Base-by-base conservation (phyloP, 208 protist species). In the Herpetomonas muscarum region DNA sequence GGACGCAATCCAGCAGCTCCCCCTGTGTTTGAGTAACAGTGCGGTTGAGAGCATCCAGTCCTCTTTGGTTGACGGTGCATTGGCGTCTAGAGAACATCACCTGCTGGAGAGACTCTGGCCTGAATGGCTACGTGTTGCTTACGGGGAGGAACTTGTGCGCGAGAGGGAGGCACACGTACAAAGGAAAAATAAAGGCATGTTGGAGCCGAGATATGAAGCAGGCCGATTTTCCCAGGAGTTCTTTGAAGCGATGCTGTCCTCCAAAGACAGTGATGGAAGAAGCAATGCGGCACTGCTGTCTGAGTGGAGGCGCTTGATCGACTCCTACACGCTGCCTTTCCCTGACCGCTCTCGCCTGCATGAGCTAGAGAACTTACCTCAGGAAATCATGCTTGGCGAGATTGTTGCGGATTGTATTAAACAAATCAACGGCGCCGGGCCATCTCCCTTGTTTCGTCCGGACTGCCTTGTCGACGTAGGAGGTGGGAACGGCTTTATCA, bases 301-400 rank as follows among this genome's bases (percentile, higher is more conserved):
- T 4, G 29, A 54, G 19, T 87, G 78, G 74, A 32, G 21, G 17
- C 32, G 41, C 44, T 62, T 86, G 10, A 87, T 93, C 52, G 80
- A 81, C 55, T 28, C 2, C 31, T 87, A 93, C 74, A 85, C 87
- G 29, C 52, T 78, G 28, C 66, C 76, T 41, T 60, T 93, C 10
- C 80, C 80, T 1, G 87, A 90, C 51, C 82, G 87, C 56, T 89
- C 83, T 13, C 64, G 74, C 50, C 57, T 79, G n/a, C 83, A 94
- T 47, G 83, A 91, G 59, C 54, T 94, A 53, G 76, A 91, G 65
- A 94, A 91, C 56, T 55, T 89, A 29, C 83, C 87, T 31, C 87
- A 90, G 66, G 83, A 94, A 55, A 76, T 91, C 47, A 78, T 75
- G 13, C 85, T 93, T 28, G 77, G 79, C 7, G 86, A 90, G 60